Evolutionary conservation across 2,329 filamentous ascomycete species (phyloP), one percentile per base, ranked within the genome.

Genomic region (Cordyceps pruinosa): DNA sequence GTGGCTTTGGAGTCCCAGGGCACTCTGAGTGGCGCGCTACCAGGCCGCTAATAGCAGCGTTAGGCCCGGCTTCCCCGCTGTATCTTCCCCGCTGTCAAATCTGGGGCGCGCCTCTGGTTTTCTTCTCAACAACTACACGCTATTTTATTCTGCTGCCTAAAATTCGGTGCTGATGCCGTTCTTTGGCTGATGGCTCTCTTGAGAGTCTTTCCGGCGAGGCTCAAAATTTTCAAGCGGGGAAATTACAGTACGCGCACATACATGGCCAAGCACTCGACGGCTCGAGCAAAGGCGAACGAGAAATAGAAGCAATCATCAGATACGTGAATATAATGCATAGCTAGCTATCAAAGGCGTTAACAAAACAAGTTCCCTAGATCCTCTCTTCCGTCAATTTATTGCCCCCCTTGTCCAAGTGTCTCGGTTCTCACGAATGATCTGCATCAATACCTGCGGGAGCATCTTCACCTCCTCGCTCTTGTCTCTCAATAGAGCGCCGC

Each of bases 71-170:
- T 13, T 9, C 41, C n/a, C 51, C 51, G 41, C 42, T 46, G n/a
- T 46, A 37, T 37, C 23, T 54, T 35, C 51, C 51, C 51, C 51
- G 42, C 51, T 46, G 46, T 54, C 51, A 54, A 21, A 19, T 32
- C 32, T 46, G 41, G 41, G 30, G 32, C 51, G n/a, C 30, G 21
- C 51, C 51, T 54, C 51, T 42, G 23, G 21, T 54, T 54, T 54
- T 54, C 30, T 17, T 17, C 15, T 26, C 30, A 12, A 32, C 30
- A 32, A 32, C 26, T 19, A 32, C 7, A 21, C n/a, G n/a, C 32
- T 9, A 9, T 26, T 35, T 26, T 37, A 37, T 37, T 49, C 32
- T 37, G 45, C 45, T 15, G 46, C 46, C 30, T 49, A 37, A 49
- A 49, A 6, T 21, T 32, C 34, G 28, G 46, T 6, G 13, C 32